Conservation (phyloP, 2,329 filamentous ascomycete genomes). For the Amesomyces nigricolor region DNA sequence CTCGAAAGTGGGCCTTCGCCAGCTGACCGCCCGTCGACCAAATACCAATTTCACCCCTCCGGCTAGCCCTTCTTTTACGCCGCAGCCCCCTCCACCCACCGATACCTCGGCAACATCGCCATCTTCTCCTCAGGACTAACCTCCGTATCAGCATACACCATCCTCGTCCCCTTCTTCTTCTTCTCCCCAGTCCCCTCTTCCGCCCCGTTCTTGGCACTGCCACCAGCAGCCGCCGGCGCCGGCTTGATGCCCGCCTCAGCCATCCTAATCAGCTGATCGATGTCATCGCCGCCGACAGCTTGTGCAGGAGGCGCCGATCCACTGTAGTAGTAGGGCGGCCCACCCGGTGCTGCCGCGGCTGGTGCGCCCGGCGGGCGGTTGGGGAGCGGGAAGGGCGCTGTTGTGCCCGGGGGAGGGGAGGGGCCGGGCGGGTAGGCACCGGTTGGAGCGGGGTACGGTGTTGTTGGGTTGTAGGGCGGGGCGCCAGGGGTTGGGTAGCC, state of each 20-base stretch:
- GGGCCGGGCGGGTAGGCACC: slow-evolving; percentile 32
- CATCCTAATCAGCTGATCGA: slow-evolving; percentile 60
- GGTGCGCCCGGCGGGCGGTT: slow-evolving; percentile 39
- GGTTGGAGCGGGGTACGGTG: slow-evolving; percentile 22
- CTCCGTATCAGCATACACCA: slow-evolving; percentile 78
- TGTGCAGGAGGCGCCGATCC: slow-evolving; percentile 25
- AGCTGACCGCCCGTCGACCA: not conserved
- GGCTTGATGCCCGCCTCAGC: slow-evolving; percentile 56
- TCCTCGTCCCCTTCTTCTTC: slow-evolving; percentile 51
- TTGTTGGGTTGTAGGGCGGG: slow-evolving; percentile 28
- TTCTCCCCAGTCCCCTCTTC: slow-evolving; percentile 54
- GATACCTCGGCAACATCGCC: slow-evolving; percentile 71
- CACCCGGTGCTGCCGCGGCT: slow-evolving; percentile 10
- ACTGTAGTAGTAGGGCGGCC: slow-evolving; percentile 29
- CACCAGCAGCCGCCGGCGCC: slow-evolving; percentile 36
- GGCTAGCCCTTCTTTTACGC: too few species aligned
- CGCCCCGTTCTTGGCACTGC: slow-evolving; percentile 47
- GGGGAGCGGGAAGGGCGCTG: slow-evolving; percentile 40
- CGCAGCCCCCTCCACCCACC: slow-evolving; percentile 29
- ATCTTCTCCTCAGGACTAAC: slow-evolving; percentile 86
- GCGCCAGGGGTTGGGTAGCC: slow-evolving; percentile 22
- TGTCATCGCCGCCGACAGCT: slow-evolving; percentile 49
- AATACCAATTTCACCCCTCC: too few species aligned
- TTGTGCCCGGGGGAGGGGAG: slow-evolving; percentile 34
- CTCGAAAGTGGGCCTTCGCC: not conserved